Evolutionary conservation across 345 rosid genomes (phyloP).

Genomic region (Eucalyptus erythrocorys): DNA sequence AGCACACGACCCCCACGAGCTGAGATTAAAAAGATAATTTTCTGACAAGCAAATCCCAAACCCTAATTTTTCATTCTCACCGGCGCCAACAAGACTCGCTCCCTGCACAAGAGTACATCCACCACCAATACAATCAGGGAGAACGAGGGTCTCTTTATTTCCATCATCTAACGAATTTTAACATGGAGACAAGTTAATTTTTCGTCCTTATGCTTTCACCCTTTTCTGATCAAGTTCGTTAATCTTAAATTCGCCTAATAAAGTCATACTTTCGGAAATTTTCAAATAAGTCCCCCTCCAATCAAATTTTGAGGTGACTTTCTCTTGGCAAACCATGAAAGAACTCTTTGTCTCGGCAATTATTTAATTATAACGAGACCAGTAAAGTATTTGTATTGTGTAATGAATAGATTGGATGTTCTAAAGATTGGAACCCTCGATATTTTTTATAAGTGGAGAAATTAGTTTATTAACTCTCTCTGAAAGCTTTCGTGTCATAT

Average conservation of each 20-base stretch:
- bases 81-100: not conserved
- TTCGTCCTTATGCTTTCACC: not conserved
- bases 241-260: not conserved
- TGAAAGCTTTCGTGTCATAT: no score
- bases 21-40: not conserved
- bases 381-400: not conserved
- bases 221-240: not conserved
- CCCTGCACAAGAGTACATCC: not conserved
- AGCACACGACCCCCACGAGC: not conserved
- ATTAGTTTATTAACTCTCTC: no score
- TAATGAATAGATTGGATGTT: not conserved
- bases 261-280: not conserved
- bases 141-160: not conserved
- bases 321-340: not conserved
- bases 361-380: not conserved
- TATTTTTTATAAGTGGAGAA: no score
- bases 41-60: not conserved
- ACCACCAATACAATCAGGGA: not conserved
- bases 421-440: not conserved
- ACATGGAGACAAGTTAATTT: not conserved
- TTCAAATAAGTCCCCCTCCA: not conserved
- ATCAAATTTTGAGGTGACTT: not conserved
- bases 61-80: not conserved
- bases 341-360: not conserved
- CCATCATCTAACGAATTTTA: not conserved